phyloP scores from a whole-genome alignment of 2,329 filamentous ascomycete species.

The Colletotrichum euphorbiae region DNA sequence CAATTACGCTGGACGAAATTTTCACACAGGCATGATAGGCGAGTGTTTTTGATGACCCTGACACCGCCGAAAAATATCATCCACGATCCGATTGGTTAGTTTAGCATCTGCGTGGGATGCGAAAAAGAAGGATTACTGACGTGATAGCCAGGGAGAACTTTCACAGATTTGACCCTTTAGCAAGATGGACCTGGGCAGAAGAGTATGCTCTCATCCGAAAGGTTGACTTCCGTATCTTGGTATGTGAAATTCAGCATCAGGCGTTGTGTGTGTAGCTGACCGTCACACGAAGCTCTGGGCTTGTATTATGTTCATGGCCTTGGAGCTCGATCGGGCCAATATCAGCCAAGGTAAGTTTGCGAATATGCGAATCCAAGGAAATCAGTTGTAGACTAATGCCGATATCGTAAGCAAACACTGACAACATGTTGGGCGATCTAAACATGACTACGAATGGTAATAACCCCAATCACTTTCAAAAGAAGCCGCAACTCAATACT shows the following conservation, averaged over 20 bases:
- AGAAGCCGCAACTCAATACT: neutral
- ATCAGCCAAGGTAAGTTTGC: slow-evolving; percentile 50
- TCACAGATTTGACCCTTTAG: slow-evolving; percentile 60
- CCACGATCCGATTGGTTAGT: slow-evolving; percentile 45
- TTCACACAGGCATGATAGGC: slow-evolving; percentile 37
- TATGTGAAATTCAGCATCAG: slow-evolving; percentile 54
- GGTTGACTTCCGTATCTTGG: slow-evolving; percentile 57
- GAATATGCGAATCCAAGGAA: neutral
- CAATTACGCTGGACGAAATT: neutral
- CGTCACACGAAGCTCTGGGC: slow-evolving; percentile 54
- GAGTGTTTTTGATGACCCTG: slow-evolving; percentile 54
- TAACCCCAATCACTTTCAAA: too few species aligned
- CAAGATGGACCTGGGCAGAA: slow-evolving; percentile 56
- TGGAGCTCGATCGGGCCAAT: slow-evolving; percentile 60
- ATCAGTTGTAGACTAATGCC: neutral
- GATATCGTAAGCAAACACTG: slow-evolving; percentile 57
- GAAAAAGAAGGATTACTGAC: neutral
- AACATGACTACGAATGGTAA: slow-evolving; percentile 53
- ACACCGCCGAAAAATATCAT: slow-evolving; percentile 50
- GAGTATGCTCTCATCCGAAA: slow-evolving; percentile 53
- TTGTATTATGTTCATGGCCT: slow-evolving; percentile 61
- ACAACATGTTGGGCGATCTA: slow-evolving; percentile 60
- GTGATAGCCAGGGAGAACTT: slow-evolving; percentile 50
- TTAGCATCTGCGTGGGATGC: too few species aligned
- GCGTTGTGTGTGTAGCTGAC: slow-evolving; percentile 51